Evolutionary conservation across 495 filamentous ascomycete genomes (phyloP).

Genomic region (Parathielavia appendiculata): DNA sequence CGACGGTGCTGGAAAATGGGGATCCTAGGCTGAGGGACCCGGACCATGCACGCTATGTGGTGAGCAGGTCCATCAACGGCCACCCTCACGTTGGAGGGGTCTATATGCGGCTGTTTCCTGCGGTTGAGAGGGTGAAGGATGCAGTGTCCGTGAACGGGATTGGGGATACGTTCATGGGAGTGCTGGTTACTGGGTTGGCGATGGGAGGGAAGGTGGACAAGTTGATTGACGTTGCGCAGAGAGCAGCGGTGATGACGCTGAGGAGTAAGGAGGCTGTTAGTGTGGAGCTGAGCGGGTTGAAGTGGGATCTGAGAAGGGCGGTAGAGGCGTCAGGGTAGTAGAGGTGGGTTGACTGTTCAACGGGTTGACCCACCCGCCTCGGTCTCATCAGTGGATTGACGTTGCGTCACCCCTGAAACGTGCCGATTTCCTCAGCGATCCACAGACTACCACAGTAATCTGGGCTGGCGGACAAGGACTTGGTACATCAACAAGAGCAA

Average conservation of each 20-base stretch:
- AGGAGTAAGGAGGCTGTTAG: constrained; percentile 68
- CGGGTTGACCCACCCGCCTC: too few relatives aligned
- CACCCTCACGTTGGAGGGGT: constrained; percentile 64
- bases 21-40: constrained; percentile 58
- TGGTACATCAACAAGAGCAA: background rate
- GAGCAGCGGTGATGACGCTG: constrained; percentile 70
- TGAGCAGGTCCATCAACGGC: constrained; percentile 52
- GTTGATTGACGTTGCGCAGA: constrained; percentile 58
- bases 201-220: constrained; percentile 46
- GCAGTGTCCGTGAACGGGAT: constrained; percentile 90
- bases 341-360: background rate
- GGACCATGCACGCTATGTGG: constrained; percentile 60
- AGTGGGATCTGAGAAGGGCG: constrained; percentile 28
- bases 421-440: too few relatives aligned
- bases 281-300: constrained; percentile 36
- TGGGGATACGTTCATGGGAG: constrained; percentile 87
- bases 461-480: too few relatives aligned
- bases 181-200: constrained; percentile 62
- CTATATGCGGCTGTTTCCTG: constrained; percentile 76
- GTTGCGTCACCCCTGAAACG: background rate
- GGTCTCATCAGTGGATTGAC: background rate
- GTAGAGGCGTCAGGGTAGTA: constrained; percentile 15
- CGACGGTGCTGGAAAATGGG: constrained; percentile 59
- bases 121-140: constrained; percentile 60
- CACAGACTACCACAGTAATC: too few relatives aligned